phyloP scores from a whole-genome alignment of 192 early-diverging fungal species.

The Dissophora globulifera region DNA sequence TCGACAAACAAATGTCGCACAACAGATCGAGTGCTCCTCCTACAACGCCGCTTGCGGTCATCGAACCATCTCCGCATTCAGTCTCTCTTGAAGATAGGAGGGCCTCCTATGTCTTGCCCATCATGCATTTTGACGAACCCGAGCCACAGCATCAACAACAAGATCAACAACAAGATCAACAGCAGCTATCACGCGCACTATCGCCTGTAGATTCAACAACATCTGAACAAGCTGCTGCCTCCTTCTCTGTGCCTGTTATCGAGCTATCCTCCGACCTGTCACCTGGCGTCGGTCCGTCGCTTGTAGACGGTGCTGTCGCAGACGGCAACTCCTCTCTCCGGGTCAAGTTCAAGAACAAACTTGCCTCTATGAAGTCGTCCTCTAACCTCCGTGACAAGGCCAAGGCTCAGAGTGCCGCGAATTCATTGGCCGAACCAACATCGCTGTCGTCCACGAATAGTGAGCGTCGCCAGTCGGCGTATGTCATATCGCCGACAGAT shows the following conservation, averaged over 20 bases:
- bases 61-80: not conserved
- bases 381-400: conserved; percentile 33
- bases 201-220: not conserved
- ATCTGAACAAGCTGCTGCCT: not conserved
- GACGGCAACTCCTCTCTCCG: conserved; percentile 24
- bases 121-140: conserved; percentile 13
- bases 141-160: not conserved
- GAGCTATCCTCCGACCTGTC: not conserved
- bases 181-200: no score
- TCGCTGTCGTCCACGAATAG: not conserved
- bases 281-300: no score
- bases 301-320: not conserved
- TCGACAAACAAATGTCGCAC: not conserved
- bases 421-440: not conserved
- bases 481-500: not conserved
- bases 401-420: not conserved
- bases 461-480: conserved; percentile 9
- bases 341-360: conserved; percentile 39
- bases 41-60: not conserved
- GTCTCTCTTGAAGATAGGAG: conserved; percentile 4
- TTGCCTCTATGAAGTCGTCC: conserved; percentile 44
- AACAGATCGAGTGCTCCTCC: conserved; percentile 35
- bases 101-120: conserved; percentile 32
- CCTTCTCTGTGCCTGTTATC: no score
- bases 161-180: not conserved